Conservation (phyloP, 2,329 filamentous ascomycete species). For the Rhynchosporium graminicola region DNA sequence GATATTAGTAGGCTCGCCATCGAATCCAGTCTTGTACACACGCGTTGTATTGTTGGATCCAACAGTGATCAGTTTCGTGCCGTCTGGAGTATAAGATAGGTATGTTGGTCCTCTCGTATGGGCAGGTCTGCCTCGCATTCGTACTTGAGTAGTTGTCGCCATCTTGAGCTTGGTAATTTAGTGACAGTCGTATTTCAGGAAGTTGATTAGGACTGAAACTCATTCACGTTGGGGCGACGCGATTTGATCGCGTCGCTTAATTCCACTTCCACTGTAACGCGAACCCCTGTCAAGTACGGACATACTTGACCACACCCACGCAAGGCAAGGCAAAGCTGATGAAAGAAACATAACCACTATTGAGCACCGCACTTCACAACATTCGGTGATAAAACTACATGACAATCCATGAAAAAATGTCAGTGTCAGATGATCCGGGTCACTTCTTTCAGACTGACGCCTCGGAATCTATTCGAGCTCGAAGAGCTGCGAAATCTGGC, state of each 20-base stretch:
- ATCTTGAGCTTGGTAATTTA: conserved; percentile 30
- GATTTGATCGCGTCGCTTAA: background rate
- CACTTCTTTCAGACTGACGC: conserved; percentile 88
- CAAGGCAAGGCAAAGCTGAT: conserved; percentile 15
- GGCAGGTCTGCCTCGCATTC: conserved; percentile 65
- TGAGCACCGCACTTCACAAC: background rate
- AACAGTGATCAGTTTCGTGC: conserved; percentile 82
- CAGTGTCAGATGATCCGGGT: conserved; percentile 70
- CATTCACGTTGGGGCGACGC: conserved; percentile 15
- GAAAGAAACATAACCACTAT: background rate
- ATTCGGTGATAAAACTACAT: background rate
- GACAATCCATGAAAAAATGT: conserved; percentile 46
- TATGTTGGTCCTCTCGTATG: conserved; percentile 86
- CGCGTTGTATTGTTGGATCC: conserved; percentile 93
- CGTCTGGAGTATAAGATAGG: conserved; percentile 86
- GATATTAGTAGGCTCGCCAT: conserved; percentile 89
- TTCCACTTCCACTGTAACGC: conserved; percentile 30
- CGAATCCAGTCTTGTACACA: conserved; percentile 86
- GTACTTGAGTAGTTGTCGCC: conserved; percentile 42
- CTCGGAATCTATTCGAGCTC: conserved; percentile 42
- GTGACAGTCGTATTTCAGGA: conserved; percentile 20
- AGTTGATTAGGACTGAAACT: conserved; percentile 23
- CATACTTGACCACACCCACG: conserved; percentile 10
- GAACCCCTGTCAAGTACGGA: conserved; percentile 27
- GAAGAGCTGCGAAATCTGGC: conserved; percentile 68